Percentiles rank a stretch among this genome's conserved stretches.
Evolutionary conservation across 2,329 filamentous ascomycete species (phyloP).

Genomic region (Botrytis medusae): DNA sequence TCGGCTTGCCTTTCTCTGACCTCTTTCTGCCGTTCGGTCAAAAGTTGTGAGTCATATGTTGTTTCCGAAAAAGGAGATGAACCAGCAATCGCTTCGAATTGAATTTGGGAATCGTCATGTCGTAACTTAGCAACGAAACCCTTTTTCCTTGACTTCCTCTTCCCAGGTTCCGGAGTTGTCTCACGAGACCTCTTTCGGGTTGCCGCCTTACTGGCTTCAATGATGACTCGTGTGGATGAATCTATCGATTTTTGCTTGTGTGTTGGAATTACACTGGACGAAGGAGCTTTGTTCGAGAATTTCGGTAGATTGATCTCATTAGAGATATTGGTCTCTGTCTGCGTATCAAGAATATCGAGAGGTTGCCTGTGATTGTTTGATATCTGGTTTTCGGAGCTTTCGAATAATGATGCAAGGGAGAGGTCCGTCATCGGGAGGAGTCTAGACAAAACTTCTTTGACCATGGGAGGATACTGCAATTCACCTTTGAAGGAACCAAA

Average conservation of each 20-base stretch:
- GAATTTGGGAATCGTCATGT: slow-evolving; percentile 80
- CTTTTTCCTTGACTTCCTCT: slow-evolving; percentile 40
- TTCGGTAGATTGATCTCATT: slow-evolving; percentile 9
- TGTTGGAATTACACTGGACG: neutral
- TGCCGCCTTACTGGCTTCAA: slow-evolving; percentile 21
- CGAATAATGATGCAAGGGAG: slow-evolving; percentile 49
- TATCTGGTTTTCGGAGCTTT: slow-evolving; percentile 40
- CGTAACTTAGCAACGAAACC: slow-evolving; percentile 55
- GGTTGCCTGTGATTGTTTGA: slow-evolving; percentile 27
- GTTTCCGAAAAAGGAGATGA: slow-evolving; percentile 54
- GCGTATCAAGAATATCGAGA: slow-evolving; percentile 44
- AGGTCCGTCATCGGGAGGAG: slow-evolving; percentile 57
- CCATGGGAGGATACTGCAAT: slow-evolving; percentile 62
- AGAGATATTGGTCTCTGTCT: slow-evolving; percentile 26
- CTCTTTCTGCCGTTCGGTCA: slow-evolving; percentile 80
- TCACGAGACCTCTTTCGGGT: slow-evolving; percentile 32
- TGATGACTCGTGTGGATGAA: slow-evolving; percentile 33
- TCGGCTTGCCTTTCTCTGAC: slow-evolving; percentile 65
- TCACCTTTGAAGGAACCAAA: slow-evolving; percentile 58
- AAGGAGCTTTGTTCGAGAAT: neutral
- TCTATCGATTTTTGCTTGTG: neutral
- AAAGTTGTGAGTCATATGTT: slow-evolving; percentile 63
- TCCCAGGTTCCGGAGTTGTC: slow-evolving; percentile 40
- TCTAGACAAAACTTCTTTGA: slow-evolving; percentile 62
- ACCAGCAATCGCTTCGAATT: slow-evolving; percentile 70